Base-by-base conservation (phyloP, 2,329 filamentous ascomycete species). In the Trichoderma sp. region DNA sequence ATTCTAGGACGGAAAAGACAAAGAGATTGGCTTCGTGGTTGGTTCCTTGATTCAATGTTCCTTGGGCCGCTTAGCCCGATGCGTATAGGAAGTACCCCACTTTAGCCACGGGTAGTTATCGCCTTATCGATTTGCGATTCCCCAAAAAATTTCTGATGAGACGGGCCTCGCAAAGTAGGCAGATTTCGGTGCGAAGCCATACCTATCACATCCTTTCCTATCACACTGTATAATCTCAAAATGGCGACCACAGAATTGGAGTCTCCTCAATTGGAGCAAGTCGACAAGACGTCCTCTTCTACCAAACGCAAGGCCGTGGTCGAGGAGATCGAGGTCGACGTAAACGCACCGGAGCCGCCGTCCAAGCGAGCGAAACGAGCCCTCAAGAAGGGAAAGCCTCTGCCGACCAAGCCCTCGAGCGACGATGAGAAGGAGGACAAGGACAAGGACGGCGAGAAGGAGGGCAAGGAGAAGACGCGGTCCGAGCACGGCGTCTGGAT, bases 401-500 rank as follows among this genome's bases (percentile, higher is more conserved):
- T 86, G 1, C 82, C 83, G 2, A 72, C 77, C 65, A 78, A 80
- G 65, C 72, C 73, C 45, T 73, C 75, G 56, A 74, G 72, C 74
- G 73, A 79, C 70, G 70, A 75, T 69, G 71, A 78, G 70, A 70
- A 71, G 17, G 74, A 73, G 61, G 72, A 70, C 45, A 77, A 78
- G 51, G 72, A 72, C 45, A 77, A 78, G 50, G 72, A 72, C 6
- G 75, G 78, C 44, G 74, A 78, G 64, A 78, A 78, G 66, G 77
- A 78, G 30, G 76, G 76, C 67, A 76, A 77, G 68, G 72, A 83
- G 62, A 81, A 84, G 69, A 79, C 82, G 70, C 89, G 92, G 66
- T 95, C 92, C 10, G 88, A 91, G 19, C 88, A 92, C 77, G 92
- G 93, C 68, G 87, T 99, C 69, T 99, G 95, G 95, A 91, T 99